Conservation (phyloP, 129 eudicot species). For the Ambrosia artemisiifolia region DNA sequence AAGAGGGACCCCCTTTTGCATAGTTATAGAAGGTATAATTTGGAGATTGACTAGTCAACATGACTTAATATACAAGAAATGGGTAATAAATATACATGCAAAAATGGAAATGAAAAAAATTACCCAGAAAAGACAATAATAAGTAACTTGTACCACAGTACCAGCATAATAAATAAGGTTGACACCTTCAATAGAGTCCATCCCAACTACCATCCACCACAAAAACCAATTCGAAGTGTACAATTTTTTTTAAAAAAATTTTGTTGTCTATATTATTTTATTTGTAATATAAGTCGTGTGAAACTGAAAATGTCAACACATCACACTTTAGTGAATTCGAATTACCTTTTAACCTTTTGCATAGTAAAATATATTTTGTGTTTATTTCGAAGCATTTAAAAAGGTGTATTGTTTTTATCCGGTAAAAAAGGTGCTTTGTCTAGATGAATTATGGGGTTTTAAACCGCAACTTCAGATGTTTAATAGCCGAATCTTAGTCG, state of each 20-base stretch:
- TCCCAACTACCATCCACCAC: conserved; percentile 9
- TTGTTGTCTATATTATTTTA: not conserved
- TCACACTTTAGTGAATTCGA: no score
- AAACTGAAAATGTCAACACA: no score
- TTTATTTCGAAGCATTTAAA: no score
- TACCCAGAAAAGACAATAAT: conserved; percentile 42
- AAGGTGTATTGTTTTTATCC: no score
- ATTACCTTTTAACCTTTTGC: no score
- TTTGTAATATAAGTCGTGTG: no score
- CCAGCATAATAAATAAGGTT: conserved; percentile 29
- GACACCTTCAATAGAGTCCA: conserved; percentile 33
- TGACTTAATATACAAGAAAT: conserved; percentile 24
- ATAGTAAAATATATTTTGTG: not conserved
- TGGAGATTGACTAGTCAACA: conserved; percentile 38
- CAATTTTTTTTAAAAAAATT: not conserved
- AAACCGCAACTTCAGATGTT: not conserved
- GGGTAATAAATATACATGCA: conserved; percentile 22
- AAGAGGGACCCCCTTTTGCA: conserved; percentile 35
- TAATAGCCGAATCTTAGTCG: no score
- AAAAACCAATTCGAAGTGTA: not conserved
- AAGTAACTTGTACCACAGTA: conserved; percentile 21
- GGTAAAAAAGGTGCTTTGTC: not conserved
- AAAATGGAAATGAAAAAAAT: conserved; percentile 25
- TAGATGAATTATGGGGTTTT: not conserved
- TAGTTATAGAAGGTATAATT: conserved; percentile 33